These are phyloP conservation scores for Zygoascus meyerae DNA, from an alignment of 1,139 yeast genomes.

Conservation along the genomic window DNA sequence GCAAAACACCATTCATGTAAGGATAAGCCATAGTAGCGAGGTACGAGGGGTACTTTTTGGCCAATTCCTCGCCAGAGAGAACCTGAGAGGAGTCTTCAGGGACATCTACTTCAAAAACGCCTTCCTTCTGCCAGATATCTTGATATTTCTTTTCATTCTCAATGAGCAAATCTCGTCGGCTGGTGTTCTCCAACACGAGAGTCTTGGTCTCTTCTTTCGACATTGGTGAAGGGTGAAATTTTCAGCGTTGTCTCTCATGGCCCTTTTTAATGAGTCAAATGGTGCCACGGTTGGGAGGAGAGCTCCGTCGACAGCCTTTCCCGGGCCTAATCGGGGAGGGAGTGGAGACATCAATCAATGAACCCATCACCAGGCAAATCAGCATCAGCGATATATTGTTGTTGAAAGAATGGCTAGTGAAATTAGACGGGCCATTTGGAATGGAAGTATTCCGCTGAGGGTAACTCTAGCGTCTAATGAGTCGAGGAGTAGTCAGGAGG, in stretches of 20 bases:
- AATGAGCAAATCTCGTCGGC: conserved; percentile 89
- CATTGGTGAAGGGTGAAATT: conserved; percentile 9
- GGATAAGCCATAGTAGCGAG: conserved; percentile 97
- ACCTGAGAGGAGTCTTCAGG: conserved; percentile 64
- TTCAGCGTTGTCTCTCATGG: background rate
- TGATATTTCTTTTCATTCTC: conserved; percentile 89
- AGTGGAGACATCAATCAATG: background rate
- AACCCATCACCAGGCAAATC: background rate
- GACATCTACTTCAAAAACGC: conserved; percentile 80
- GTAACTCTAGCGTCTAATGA: conserved; percentile 33
- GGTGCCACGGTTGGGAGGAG: no score
- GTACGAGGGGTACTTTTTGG: conserved; percentile 75
- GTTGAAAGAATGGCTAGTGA: background rate
- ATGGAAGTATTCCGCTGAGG: conserved; percentile 48
- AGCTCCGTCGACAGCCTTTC: conserved; percentile 2
- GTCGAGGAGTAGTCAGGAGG: conserved; percentile 22
- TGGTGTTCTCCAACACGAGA: conserved; percentile 48
- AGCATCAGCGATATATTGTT: background rate
- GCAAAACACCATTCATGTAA: conserved; percentile 97
- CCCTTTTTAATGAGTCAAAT: background rate
- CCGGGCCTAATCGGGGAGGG: background rate
- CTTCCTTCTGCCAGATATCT: conserved; percentile 77
- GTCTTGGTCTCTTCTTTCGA: conserved; percentile 25
- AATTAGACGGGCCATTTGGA: conserved; percentile 43
- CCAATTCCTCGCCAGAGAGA: conserved; percentile 63